Evolutionary conservation across 306 rosid genomes (phyloP).

Genomic region (Lagenaria siceraria): DNA sequence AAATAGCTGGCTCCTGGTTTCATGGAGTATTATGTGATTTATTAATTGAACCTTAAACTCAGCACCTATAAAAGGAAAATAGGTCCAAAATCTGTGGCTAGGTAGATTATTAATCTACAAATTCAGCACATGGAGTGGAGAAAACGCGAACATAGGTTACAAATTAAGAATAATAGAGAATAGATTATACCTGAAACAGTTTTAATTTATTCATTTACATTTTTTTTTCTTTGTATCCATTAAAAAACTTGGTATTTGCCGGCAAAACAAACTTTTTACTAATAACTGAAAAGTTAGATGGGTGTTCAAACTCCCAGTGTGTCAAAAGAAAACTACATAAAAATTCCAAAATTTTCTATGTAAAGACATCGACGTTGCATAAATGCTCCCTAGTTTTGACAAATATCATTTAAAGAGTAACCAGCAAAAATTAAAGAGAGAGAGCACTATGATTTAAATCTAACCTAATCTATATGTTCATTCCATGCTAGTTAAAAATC

Average conservation of each 20-base stretch:
- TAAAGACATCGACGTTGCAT: no score
- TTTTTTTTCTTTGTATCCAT: no score
- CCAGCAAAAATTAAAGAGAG: not conserved
- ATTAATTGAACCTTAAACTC: not conserved
- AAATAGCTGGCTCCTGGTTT: conserved; percentile 28
- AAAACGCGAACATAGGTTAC: not conserved
- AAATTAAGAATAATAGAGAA: not conserved
- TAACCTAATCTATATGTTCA: not conserved
- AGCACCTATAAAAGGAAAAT: not conserved
- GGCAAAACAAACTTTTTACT: no score
- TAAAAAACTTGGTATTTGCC: no score
- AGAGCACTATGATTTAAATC: not conserved
- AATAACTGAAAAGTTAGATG: no score
- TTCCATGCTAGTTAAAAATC: not conserved
- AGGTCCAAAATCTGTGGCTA: not conserved
- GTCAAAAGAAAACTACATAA: no score
- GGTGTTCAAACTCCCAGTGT: no score
- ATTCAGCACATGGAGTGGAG: not conserved
- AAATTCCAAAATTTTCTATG: no score
- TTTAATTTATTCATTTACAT: no score
- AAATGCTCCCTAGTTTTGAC: no score
- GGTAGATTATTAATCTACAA: not conserved
- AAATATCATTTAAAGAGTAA: no score
- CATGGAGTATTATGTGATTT: not conserved
- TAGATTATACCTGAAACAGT: not conserved